Evolutionary conservation across 345 rosid genomes (phyloP).

Genomic region (Erucastrum elatum): DNA sequence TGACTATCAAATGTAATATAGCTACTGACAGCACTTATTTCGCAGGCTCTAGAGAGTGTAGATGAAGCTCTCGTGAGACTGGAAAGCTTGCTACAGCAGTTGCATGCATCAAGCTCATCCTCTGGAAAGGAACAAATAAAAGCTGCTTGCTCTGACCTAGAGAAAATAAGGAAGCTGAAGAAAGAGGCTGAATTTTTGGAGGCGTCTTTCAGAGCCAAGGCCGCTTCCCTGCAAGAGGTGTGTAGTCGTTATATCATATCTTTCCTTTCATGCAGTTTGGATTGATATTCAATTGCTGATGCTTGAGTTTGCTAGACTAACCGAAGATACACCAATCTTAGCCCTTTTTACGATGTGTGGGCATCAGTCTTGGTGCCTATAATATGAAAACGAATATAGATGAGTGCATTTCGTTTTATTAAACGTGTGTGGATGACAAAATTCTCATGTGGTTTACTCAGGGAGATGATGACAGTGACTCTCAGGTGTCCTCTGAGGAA

Average conservation of each 20-base stretch:
- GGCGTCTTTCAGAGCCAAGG: constrained; percentile 95
- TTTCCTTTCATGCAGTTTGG: constrained; percentile 13
- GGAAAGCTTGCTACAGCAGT: constrained; percentile 79
- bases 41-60: constrained; percentile 87
- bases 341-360: background rate
- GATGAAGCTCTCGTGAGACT: constrained; percentile 86
- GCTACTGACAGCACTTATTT: constrained; percentile 29
- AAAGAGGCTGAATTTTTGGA: constrained; percentile 98
- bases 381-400: background rate
- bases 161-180: constrained; percentile 96
- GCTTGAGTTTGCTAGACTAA: background rate
- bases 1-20: constrained; percentile 19
- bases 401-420: constrained; percentile 21
- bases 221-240: constrained; percentile 84
- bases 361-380: constrained; percentile 9
- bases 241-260: background rate
- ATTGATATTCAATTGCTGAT: background rate
- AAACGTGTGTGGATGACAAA: constrained; percentile 22
- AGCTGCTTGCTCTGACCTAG: constrained; percentile 98
- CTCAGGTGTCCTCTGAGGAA: constrained; percentile 47
- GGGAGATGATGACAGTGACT: constrained; percentile 61
- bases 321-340: background rate
- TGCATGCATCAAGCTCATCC: constrained; percentile 71
- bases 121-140: constrained; percentile 87
- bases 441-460: constrained; percentile 40